Evolutionary conservation across 768 basidiomycete species (phyloP), one percentile per base, ranked within the genome.

Genomic region (Suillus hirtellus): DNA sequence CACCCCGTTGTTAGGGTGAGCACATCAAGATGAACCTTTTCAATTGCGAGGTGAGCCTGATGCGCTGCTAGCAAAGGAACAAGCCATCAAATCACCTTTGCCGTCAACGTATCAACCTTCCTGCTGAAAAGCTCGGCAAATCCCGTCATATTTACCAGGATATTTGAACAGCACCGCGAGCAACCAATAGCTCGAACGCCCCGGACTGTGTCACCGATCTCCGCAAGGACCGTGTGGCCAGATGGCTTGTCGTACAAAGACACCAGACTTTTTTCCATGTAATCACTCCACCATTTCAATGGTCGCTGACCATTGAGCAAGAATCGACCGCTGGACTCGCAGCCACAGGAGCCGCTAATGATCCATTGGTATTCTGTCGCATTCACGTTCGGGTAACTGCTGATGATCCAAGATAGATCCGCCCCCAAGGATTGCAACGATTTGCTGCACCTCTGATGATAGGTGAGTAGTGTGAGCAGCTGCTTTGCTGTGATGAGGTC

Each of bases 401-500:
- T 27, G 24, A 9, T 31, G 10, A 65, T 65, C 64, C 64, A 65
- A 11, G 65, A 40, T n/a, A 60, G 37, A 19, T 60, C 40, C 24
- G 3, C 34, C n/a, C 43, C 65, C 34, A 65, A 44, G 43, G 10
- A n/a, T 38, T 34, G 40, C 17, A 56, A 58, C 27, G 46, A 21
- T 35, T n/a, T 40, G n/a, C 58, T 40, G 7, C 65, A 65, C 21
- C 47, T 27, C 21, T 63, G 40, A 43, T 66, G 66, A 38, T 67
- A 66, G 43, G 43, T 62, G 8, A 66, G 55, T 14, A 72, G 64
- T 12, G 62, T 59, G 46, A 70, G 67, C 17, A 72, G 56, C 1
- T 64, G 64, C 11, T 58, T 63, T 15, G 67, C 74, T 15, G 69
- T 63, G 54, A 75, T 69, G 59, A 67, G 55, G 24, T 61, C 61